Evolutionary conservation across 768 basidiomycete species (phyloP), one percentile per base, ranked within the genome.

Genomic region (Kwoniella heveanensis): DNA sequence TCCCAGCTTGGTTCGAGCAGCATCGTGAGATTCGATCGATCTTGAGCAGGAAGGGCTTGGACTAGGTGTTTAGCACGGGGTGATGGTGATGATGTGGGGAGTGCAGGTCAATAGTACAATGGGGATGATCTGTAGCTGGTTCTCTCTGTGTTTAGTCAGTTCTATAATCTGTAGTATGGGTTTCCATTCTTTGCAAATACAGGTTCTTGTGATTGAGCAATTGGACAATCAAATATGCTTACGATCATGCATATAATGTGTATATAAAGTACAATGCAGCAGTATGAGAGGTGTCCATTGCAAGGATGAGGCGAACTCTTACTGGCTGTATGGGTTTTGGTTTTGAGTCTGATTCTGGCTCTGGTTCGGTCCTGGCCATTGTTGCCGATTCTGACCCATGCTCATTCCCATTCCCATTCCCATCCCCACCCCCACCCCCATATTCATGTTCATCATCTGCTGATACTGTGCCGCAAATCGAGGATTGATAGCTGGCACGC

Each of bases 1-100:
- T 96, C 81, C 87, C 90, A 1, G 84, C 84, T 47, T 95, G 93
- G 93, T 83, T 94, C 58, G 84, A 83, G 54, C 88, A 89, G 74
- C 91, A 86, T 73, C 83, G 91, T 54, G 93, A 96, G 81, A 93
- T 96, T 68, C 48, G 78, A 66, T 60, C 77, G 17, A 72, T 79
- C 7, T 62, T 81, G 17, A 72, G 73, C 27, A 64, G 75, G 27
- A 72, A 71, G 57, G 72, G 71, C 2, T 56, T 81, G 25, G 79
- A 81, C 48, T 80, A 54, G 30, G 27, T 17, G 30, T 54, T 21
- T 54, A 19, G 30, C n/a, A n/a, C n/a, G n/a, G n/a, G n/a, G n/a
- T n/a, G n/a, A n/a, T n/a, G n/a, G n/a, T n/a, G n/a, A n/a, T n/a
- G n/a, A n/a, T n/a, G n/a, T n/a, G n/a, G n/a, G n/a, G n/a, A n/a